Base-by-base conservation (phyloP, 208 protist genomes). In the Wallacemonas sp. region DNA sequence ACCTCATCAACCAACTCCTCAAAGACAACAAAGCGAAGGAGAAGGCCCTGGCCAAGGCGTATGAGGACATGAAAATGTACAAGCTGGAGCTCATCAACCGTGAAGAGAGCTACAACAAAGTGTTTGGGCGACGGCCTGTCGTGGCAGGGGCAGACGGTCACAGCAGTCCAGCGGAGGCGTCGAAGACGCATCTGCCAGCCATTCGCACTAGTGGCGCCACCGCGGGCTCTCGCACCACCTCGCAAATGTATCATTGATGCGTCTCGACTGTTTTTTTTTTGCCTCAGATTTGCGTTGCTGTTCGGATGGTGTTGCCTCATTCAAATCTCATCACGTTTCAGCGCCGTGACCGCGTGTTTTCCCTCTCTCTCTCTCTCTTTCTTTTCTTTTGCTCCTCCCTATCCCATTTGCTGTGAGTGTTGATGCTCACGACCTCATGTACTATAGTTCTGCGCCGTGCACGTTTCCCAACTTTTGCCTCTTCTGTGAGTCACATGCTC, bases 91-190 rank as follows among this genome's bases (percentile, higher is more conserved):
- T 98, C 21, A 73, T 95, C 42, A 98, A 98, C 70, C 77, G 94
- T 1, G 96, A 98, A 63, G 93, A 98, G 53, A 98, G 90, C 65
- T 98, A 97, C 79, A 97, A 97, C 68, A 97, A 97, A 45, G 70
- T 95, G 2, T 98, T 98, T 73, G 75, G 82, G 8, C 63, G 96
- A 24, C 70, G 77, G n/a, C 90, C 89, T 1, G 66, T 66, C 21
- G 71, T 88, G 12, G 79, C 79, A 3, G 79, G 46, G 12, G 14
- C 60, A 14, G 15, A n/a, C 61, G 8, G n/a, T n/a, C n/a, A n/a
- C n/a, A n/a, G 9, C 11, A 49, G 5, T 6, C 36, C 6, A 36
- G 11, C 31, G 15, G 51, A 39, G 14, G 3, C 44, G 17, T 63
- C 58, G 3, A 63, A 19, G 19, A 53, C 42, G 34, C 42, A 51